These are phyloP conservation scores for Chytridiales sp. DNA, from an alignment of 371 early-diverging fungal genomes.

Conservation along the genomic window DNA sequence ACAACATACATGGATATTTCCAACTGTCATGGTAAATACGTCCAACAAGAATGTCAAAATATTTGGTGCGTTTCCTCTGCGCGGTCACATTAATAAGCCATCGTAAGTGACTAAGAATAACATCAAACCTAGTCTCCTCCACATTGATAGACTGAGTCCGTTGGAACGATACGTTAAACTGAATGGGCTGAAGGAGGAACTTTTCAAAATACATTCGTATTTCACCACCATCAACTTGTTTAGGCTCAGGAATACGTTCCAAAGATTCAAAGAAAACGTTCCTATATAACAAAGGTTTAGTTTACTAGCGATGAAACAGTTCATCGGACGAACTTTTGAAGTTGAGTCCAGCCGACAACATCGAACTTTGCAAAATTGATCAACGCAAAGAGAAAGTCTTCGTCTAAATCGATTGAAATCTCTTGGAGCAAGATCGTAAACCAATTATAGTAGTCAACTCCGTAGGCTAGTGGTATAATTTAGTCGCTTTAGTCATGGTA, in stretches of 20 bases:
- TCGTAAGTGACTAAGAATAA: slow-evolving; percentile 22
- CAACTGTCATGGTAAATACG: slow-evolving; percentile 94
- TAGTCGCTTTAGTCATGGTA: neutral
- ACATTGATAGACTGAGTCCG: slow-evolving; percentile 73
- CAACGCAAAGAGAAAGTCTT: slow-evolving; percentile 81
- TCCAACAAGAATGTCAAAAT: slow-evolving; percentile 63
- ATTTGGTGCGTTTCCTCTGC: slow-evolving; percentile 31
- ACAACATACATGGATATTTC: slow-evolving; percentile 81
- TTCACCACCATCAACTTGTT: slow-evolving; percentile 61
- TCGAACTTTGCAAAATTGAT: slow-evolving; percentile 82
- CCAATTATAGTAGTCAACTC: slow-evolving; percentile 89
- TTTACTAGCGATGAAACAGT: neutral
- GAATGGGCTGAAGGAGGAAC: slow-evolving; percentile 91
- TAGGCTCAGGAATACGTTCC: slow-evolving; percentile 67
- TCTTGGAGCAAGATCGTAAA: slow-evolving; percentile 88
- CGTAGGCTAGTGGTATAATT: slow-evolving; percentile 56
- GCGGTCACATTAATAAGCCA: slow-evolving; percentile 46
- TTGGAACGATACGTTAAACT: slow-evolving; percentile 89
- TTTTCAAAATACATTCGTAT: slow-evolving; percentile 89
- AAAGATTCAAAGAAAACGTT: slow-evolving; percentile 36
- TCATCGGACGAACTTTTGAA: neutral
- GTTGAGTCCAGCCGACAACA: slow-evolving; percentile 53
- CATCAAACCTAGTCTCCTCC: slow-evolving; percentile 50
- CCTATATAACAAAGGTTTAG: slow-evolving; percentile 9
- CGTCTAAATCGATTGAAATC: slow-evolving; percentile 88